Conservation (phyloP, 140 eudicot species). For the Erigeron philadelphicus region DNA sequence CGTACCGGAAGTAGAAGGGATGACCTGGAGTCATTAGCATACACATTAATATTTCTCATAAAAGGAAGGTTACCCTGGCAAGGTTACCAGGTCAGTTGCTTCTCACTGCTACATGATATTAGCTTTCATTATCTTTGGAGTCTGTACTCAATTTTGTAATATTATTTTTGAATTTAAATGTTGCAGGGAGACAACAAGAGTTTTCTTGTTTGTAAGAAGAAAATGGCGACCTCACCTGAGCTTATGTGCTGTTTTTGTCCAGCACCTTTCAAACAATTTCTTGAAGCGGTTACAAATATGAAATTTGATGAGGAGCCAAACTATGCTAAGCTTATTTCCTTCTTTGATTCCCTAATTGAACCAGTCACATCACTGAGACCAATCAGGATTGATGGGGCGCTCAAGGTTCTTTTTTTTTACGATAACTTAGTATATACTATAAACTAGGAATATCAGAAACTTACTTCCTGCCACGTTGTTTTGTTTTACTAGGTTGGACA, state of each 20-base stretch:
- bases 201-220: constrained; percentile 80
- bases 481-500: constrained; percentile 61
- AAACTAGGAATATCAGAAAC: constrained; percentile 5
- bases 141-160: background rate
- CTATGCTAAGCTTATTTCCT: constrained; percentile 62
- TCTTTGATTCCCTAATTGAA: constrained; percentile 68
- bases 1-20: constrained; percentile 89
- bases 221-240: constrained; percentile 84
- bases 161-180: constrained; percentile 14
- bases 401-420: constrained; percentile 44
- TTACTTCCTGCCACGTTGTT: constrained; percentile 13
- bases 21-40: constrained; percentile 78
- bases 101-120: background rate
- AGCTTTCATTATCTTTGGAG: constrained; percentile 3
- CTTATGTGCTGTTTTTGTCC: constrained; percentile 92
- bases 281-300: constrained; percentile 81
- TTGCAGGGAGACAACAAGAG: constrained; percentile 86
- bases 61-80: constrained; percentile 91
- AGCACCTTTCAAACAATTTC: constrained; percentile 57
- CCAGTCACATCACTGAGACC: constrained; percentile 69
- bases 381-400: constrained; percentile 75
- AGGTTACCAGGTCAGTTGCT: constrained; percentile 61
- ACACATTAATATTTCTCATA: constrained; percentile 68
- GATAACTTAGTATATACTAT: background rate
- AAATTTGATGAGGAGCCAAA: constrained; percentile 89